Base-by-base conservation (phyloP, 2,329 filamentous ascomycete species). In the Ophiostoma novo-ulmi region DNA sequence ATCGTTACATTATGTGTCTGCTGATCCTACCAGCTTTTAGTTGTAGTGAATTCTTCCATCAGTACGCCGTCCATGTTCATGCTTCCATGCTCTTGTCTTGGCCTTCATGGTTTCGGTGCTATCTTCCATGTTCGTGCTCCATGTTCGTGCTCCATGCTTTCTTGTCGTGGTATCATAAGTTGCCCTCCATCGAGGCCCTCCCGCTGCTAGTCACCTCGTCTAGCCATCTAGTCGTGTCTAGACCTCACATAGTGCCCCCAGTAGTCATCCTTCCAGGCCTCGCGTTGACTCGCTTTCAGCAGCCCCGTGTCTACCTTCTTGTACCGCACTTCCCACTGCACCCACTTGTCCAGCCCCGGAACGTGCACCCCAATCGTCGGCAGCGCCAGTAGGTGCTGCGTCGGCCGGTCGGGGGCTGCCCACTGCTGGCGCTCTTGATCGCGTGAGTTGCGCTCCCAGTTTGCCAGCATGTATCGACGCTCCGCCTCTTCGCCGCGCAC, bases 341-440 rank as follows among this genome's bases (percentile, higher is more conserved):
- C 75, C 83, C 83, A 85, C 38, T 82, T 74, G 63, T 83, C 80
- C 31, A 85, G 72, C 0, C 81, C 80, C 0, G 84, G 84, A 8
- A 85, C 72, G 1, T 80, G 77, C 5, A 87, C 76, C 0, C 81
- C 83, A 63, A 88, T 76, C 31, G 84, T 85, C 3, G 86, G 85
- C 71, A 88, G 78, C 35, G 84, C 85, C 14, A 88, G 73, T 70
- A 88, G 75, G 58, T 80, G 81, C 75, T 80, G 74, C 26, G 77
- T 77, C 14, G 71, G 71, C 7, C 36, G 48, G 5, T 17, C 5
- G 3, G 44, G 67, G 2, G 31, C 72, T 44, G 20, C 10, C 36
- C 44, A 48, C 44, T 64, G 36, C 10, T 8, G 22, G 31, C 13
- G 39, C 63, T 72, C 71, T 8, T 13, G 17, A 14, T 14, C 38